Evolutionary conservation across 2,329 filamentous ascomycete species (phyloP).

Genomic region (Beauveria bassiana): DNA sequence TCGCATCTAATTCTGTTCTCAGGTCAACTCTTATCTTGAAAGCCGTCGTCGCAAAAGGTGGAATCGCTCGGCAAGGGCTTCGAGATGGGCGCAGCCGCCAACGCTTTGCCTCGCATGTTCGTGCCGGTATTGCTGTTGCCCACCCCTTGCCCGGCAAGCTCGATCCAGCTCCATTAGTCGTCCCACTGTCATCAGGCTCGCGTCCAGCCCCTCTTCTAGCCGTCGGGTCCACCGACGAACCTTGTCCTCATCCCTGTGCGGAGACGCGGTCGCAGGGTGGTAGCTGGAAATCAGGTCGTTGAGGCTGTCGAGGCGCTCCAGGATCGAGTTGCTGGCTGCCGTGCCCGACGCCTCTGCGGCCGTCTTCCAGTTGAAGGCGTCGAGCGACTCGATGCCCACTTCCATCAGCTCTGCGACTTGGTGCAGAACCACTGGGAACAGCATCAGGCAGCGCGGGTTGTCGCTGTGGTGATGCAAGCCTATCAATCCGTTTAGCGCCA

Average conservation of each 20-base stretch:
- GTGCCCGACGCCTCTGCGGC: neutral
- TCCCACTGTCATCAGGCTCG: neutral
- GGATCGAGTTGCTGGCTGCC: neutral
- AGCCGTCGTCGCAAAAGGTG: neutral
- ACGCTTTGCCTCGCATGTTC: neutral
- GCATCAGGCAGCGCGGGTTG: neutral
- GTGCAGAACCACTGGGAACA: neutral
- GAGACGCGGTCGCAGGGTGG: neutral
- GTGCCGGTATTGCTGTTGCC: neutral
- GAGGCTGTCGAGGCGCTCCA: neutral
- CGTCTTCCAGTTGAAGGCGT: neutral
- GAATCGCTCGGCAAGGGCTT: neutral
- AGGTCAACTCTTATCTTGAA: neutral
- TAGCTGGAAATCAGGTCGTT: neutral
- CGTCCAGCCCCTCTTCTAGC: neutral
- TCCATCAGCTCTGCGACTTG: neutral
- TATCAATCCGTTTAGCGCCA: neutral
- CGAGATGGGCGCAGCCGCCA: neutral
- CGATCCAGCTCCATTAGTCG: neutral
- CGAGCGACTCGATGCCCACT: neutral
- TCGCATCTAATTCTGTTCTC: neutral
- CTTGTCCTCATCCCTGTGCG: neutral
- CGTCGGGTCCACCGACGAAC: neutral
- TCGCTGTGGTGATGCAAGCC: neutral
- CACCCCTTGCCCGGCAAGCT: neutral